Evolutionary conservation across 1,284 basidiomycete genomes (phyloP).

Genomic region (Papiliotrema laurentii): DNA sequence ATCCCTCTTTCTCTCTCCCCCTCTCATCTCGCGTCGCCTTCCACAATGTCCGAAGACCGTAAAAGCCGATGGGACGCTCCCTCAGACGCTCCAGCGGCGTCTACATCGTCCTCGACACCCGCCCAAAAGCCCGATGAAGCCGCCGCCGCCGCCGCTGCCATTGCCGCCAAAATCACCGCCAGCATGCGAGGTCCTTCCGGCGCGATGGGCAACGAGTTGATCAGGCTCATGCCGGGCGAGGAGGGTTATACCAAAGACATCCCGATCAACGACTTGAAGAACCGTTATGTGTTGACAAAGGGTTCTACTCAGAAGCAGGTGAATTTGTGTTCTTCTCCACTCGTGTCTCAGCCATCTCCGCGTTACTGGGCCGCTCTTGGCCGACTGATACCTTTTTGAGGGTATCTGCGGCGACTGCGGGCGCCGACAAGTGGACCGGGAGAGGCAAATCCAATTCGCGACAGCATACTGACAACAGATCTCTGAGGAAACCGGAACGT

Average conservation of each 20-base stretch:
- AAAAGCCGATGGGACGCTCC: conserved; percentile 2
- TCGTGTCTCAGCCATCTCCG: no score
- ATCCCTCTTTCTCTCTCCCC: no score
- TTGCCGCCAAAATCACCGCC: conserved; percentile 86
- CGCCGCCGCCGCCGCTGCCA: conserved; percentile 58
- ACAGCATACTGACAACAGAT: conserved; percentile 55
- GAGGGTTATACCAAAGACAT: conserved; percentile 85
- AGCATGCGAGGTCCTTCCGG: conserved; percentile 55
- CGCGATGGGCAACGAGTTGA: conserved; percentile 50
- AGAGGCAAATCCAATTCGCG: neutral
- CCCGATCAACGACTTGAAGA: conserved; percentile 95
- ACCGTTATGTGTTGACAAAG: conserved; percentile 92
- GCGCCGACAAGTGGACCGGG: no score
- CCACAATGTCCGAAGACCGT: no score
- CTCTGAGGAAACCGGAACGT: conserved; percentile 81
- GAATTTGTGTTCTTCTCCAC: conserved; percentile 34
- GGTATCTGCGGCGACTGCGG: no score
- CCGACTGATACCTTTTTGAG: no score
- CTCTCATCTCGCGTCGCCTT: no score
- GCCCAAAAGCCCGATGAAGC: conserved; percentile 60
- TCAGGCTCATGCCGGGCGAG: conserved; percentile 65
- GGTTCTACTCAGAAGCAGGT: conserved; percentile 88
- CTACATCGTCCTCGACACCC: conserved; percentile 48
- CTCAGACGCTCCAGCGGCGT: no score
- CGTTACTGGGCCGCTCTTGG: no score